phyloP scores from a whole-genome alignment of 345 rosid genomes.

The Bruguiera gymnorhiza region DNA sequence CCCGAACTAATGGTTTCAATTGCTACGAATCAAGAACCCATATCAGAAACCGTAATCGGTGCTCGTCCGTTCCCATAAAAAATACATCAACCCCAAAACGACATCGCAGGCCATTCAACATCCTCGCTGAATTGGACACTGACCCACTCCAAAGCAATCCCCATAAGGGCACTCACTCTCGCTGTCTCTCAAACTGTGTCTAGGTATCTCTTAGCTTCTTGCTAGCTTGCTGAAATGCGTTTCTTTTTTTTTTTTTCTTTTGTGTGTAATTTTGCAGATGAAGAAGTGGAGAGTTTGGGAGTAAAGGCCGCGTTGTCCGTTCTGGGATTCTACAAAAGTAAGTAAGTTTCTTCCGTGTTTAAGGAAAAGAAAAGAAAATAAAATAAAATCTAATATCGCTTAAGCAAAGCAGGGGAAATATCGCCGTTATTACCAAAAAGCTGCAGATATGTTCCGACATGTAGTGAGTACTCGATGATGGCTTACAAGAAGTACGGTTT shows the following conservation, averaged over 20 bases:
- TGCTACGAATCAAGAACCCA: not conserved
- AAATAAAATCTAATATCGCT: not conserved
- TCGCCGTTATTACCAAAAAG: slow-evolving; percentile 77
- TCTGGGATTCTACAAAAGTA: slow-evolving; percentile 81
- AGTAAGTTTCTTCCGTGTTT: slow-evolving; percentile 2
- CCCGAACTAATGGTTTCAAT: not conserved
- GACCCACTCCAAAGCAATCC: slow-evolving; percentile 35
- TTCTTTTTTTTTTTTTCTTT: slow-evolving; percentile 1
- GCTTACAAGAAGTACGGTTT: slow-evolving; percentile 91
- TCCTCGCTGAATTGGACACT: slow-evolving; percentile 19
- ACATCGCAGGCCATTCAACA: slow-evolving; percentile 26
- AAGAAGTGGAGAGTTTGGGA: slow-evolving; percentile 49
- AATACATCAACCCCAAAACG: not conserved
- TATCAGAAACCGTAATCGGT: slow-evolving; percentile 4
- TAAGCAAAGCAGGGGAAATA: slow-evolving; percentile 61
- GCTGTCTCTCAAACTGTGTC: not conserved
- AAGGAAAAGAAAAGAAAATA: too few relatives aligned
- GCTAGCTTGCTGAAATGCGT: not conserved
- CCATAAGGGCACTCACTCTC: slow-evolving; percentile 31
- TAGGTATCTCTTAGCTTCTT: not conserved
- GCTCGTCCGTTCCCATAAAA: slow-evolving; percentile 19
- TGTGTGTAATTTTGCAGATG: slow-evolving; percentile 23
- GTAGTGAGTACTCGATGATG: slow-evolving; percentile 90
- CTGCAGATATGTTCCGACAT: slow-evolving; percentile 79
- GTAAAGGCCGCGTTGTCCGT: slow-evolving; percentile 72